A percentile compares a stretch with the other conserved stretches of the same genome.
Evolutionary conservation across 192 early-diverging fungal genomes (phyloP).

Genomic region (Coemansia sp.): DNA sequence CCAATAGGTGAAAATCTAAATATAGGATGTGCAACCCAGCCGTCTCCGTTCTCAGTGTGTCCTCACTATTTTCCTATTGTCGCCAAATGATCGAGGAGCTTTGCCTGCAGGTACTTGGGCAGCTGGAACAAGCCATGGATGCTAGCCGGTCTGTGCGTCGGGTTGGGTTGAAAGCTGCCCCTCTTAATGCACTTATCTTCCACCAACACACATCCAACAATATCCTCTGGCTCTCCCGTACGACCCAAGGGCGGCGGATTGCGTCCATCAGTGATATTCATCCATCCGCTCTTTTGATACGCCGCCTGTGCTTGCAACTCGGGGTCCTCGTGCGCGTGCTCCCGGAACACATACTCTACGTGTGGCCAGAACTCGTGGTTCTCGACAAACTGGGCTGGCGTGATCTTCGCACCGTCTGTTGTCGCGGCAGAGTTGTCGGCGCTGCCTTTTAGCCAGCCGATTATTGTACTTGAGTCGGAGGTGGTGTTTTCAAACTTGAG

Average conservation of each 20-base stretch:
- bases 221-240: conserved; percentile 47
- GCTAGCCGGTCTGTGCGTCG: conserved; percentile 42
- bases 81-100: conserved; percentile 31
- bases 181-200: conserved; percentile 35
- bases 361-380: conserved; percentile 42
- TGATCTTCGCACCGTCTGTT: conserved; percentile 19
- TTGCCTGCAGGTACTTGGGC: conserved; percentile 42
- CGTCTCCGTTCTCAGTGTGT: background rate
- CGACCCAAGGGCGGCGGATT: conserved; percentile 54
- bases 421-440: conserved; percentile 1
- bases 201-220: conserved; percentile 44
- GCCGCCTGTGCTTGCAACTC: conserved; percentile 54
- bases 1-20: background rate
- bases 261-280: conserved; percentile 50
- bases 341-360: conserved; percentile 29
- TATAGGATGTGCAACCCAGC: background rate
- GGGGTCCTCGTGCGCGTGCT: conserved; percentile 53
- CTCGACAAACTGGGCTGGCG: conserved; percentile 43
- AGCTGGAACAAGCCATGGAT: conserved; percentile 51
- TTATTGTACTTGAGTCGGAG: conserved; percentile 15
- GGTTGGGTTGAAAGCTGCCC: conserved; percentile 46
- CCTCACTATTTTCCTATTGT: background rate
- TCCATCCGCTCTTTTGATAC: conserved; percentile 53
- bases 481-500: conserved; percentile 10
- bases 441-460: conserved; percentile 41